phyloP scores from a whole-genome alignment of 169 alveolate species.

The Babesia bovis region DNA sequence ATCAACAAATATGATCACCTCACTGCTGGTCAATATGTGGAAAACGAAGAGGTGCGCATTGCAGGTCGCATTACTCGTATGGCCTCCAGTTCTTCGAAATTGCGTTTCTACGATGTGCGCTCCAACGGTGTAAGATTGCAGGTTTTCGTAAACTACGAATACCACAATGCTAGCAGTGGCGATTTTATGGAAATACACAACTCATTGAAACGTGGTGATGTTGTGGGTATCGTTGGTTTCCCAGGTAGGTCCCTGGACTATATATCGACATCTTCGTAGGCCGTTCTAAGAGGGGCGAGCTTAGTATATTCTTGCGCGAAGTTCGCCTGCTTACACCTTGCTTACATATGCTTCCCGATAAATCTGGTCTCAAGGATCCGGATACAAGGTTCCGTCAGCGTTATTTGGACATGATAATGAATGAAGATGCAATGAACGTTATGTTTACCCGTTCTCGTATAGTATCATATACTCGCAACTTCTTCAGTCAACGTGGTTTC shows the following conservation, averaged over 20 bases:
- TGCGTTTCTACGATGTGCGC: slow-evolving; percentile 88
- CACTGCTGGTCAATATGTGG: slow-evolving; percentile 87
- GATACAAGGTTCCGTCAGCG: slow-evolving; percentile 96
- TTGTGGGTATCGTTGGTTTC: slow-evolving; percentile 77
- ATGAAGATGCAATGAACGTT: slow-evolving; percentile 86
- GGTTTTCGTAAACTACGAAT: slow-evolving; percentile 83
- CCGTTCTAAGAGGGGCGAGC: slow-evolving; percentile 95
- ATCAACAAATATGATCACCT: slow-evolving; percentile 82
- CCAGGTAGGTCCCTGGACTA: slow-evolving; percentile 73
- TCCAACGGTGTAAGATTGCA: slow-evolving; percentile 90
- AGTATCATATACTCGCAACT: slow-evolving; percentile 80
- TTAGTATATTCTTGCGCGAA: slow-evolving; percentile 90
- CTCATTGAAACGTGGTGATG: slow-evolving; percentile 74
- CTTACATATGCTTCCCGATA: slow-evolving; percentile 97
- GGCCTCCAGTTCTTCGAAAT: slow-evolving; percentile 87
- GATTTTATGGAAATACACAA: slow-evolving; percentile 73
- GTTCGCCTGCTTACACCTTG: slow-evolving; percentile 91
- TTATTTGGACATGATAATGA: slow-evolving; percentile 94
- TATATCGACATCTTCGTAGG: neutral
- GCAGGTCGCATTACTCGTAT: slow-evolving; percentile 91
- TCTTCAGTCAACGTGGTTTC: slow-evolving; percentile 89
- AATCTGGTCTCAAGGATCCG: slow-evolving; percentile 92
- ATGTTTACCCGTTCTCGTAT: slow-evolving; percentile 87
- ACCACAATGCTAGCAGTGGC: slow-evolving; percentile 75
- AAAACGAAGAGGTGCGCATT: slow-evolving; percentile 77